Percentiles rank a stretch among this genome's conserved stretches.
Evolutionary conservation across 495 filamentous ascomycete genomes (phyloP).

Genomic region (Jackrogersella minutella): DNA sequence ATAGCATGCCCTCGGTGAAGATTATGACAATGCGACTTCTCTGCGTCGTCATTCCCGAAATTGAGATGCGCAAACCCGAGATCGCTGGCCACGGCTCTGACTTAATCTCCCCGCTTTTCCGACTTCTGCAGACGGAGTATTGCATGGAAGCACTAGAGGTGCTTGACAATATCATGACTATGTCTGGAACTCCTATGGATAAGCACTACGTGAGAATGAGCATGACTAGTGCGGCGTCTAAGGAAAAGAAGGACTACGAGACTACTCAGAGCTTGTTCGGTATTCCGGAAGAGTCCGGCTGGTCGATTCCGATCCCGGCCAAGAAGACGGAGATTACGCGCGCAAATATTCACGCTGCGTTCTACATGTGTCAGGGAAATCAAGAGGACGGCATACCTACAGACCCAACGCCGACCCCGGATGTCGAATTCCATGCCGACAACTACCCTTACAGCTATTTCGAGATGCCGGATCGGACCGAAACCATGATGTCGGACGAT

Average conservation of each 20-base stretch:
- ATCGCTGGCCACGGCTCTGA: conserved; percentile 93
- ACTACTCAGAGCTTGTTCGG: conserved; percentile 93
- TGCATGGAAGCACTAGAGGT: conserved; percentile 91
- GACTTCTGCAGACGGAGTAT: conserved; percentile 90
- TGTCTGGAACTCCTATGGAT: conserved; percentile 92
- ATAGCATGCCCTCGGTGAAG: conserved; percentile 87
- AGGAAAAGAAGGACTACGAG: conserved; percentile 91
- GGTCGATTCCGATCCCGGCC: conserved; percentile 94
- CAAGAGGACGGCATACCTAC: conserved; percentile 59
- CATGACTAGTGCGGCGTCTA: conserved; percentile 84
- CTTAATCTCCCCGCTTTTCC: conserved; percentile 89
- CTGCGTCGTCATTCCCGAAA: conserved; percentile 82
- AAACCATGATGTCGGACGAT: conserved; percentile 93
- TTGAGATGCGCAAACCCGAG: conserved; percentile 92
- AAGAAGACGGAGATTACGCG: conserved; percentile 84
- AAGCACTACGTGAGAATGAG: conserved; percentile 95
- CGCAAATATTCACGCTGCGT: conserved; percentile 93
- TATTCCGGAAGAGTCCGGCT: conserved; percentile 93
- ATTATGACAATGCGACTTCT: conserved; percentile 90
- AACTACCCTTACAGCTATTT: conserved; percentile 87
- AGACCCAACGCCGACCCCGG: conserved; percentile 77
- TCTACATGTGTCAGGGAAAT: conserved; percentile 79
- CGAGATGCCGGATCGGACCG: conserved; percentile 68
- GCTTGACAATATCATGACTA: conserved; percentile 91
- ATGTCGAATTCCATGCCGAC: conserved; percentile 90